Percentiles rank a stretch among this genome's conserved stretches.
phyloP scores from a whole-genome alignment of 2,329 filamentous ascomycete genomes.

The Diaporthe longicolla region DNA sequence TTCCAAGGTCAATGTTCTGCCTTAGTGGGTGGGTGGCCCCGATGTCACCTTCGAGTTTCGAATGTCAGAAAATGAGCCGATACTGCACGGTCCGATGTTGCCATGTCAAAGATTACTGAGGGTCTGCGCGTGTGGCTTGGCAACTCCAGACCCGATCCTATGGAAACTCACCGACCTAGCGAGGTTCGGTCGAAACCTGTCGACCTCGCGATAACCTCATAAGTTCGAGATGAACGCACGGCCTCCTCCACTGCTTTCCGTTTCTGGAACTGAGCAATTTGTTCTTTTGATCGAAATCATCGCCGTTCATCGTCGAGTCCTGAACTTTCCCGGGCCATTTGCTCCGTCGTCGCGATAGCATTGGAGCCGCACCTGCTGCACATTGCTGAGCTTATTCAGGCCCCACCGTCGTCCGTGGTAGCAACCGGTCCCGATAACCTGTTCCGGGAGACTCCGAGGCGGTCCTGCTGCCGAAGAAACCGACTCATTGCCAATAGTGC shows the following conservation, averaged over 20 bases:
- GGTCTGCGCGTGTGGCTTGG: conserved; percentile 29
- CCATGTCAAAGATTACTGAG: conserved; percentile 21
- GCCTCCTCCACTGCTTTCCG: not conserved
- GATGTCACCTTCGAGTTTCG: conserved; percentile 34
- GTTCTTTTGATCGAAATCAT: not conserved
- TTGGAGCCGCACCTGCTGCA: conserved; percentile 23
- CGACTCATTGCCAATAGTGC: conserved; percentile 16
- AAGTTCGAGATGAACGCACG: not conserved
- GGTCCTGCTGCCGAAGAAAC: conserved; percentile 27
- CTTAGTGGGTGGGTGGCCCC: not conserved
- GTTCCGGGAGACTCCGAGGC: conserved; percentile 25
- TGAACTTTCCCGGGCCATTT: conserved; percentile 16
- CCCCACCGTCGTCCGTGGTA: conserved; percentile 21
- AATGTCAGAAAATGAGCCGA: conserved; percentile 29
- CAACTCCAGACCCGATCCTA: conserved; percentile 26
- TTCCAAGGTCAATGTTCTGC: conserved; percentile 13
- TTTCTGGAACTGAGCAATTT: not conserved
- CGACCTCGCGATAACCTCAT: conserved; percentile 31
- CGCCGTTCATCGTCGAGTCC: conserved; percentile 9
- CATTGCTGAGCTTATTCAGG: conserved; percentile 23
- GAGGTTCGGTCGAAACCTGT: conserved; percentile 18
- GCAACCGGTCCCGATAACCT: conserved; percentile 29
- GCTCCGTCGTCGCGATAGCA: conserved; percentile 21
- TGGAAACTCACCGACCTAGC: conserved; percentile 25
- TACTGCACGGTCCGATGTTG: conserved; percentile 14